Evolutionary conservation across 176 grass and related monocot species (phyloP), one percentile per base, ranked within the genome.

Genomic region (Areca catechu): DNA sequence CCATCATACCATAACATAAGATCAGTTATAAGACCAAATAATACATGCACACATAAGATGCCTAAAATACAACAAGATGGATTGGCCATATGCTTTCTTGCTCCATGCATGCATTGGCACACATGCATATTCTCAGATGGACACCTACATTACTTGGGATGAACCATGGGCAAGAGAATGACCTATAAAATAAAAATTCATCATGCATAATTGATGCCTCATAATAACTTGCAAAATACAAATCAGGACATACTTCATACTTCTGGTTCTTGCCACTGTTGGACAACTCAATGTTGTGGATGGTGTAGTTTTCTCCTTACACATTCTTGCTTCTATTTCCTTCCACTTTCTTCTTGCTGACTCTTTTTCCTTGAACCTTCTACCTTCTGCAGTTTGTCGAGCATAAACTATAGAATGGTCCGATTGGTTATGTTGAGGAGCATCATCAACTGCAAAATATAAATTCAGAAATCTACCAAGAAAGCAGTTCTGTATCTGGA

Each of bases 271-370:
- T 20, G 60, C 71, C 7, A 43, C 66, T 48, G 71, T 71, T 0
- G 82, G 71, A 63, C 82, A 84, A 22, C 82, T 79, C 56, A 76
- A 62, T 25, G 76, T 20, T 48, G 20, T 57, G 34, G 34, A 43
- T 43, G 10, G 34, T 5, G 43, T 37, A 16, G 2, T 19, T 29
- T 79, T 61, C 5, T 4, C 16, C 21, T 47, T 51, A 23, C 21
- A 51, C 47, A 48, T 25, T 48, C 25, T 57, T 5, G 43, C 50
- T 19, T 0, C 22, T 25, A 74, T 61, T 7, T 9, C 16, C 22
- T 47, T 27, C 6, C 48, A 51, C 52, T 20, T 48, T 49, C 53
- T 60, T 21, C 34, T 50, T 20, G 7, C 22, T 22, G 15, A 17
- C 10, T 49, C 22, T 43, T 79, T 61, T 7, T 7, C 14, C 22